phyloP scores from a whole-genome alignment of 2,329 filamentous ascomycete species.

The Xylaria sp. region DNA sequence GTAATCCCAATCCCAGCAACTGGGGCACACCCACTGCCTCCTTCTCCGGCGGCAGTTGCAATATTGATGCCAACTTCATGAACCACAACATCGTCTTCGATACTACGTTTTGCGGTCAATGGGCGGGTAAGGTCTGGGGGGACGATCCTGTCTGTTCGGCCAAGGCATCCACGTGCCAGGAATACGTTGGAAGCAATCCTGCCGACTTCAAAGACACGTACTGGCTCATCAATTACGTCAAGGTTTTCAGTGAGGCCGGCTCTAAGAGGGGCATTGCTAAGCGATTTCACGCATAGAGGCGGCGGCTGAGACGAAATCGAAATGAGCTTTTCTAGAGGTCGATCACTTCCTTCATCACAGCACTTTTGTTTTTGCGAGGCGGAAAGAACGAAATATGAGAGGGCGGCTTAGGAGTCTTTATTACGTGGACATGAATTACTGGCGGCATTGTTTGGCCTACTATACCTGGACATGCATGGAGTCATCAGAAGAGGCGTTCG shows the following conservation, averaged over 20 bases:
- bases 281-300: slow-evolving; percentile 42
- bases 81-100: slow-evolving; percentile 82
- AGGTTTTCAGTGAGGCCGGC: slow-evolving; percentile 62
- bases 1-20: slow-evolving; percentile 69
- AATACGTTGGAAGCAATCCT: slow-evolving; percentile 78
- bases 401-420: slow-evolving; percentile 22
- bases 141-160: slow-evolving; percentile 66
- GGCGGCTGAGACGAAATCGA: slow-evolving; percentile 14
- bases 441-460: slow-evolving; percentile 23
- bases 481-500: slow-evolving; percentile 25
- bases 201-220: slow-evolving; percentile 76
- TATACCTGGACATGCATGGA: slow-evolving; percentile 27
- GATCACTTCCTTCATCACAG: slow-evolving; percentile 12
- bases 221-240: slow-evolving; percentile 80
- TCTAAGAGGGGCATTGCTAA: slow-evolving; percentile 29
- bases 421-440: slow-evolving; percentile 30
- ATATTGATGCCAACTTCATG: slow-evolving; percentile 76
- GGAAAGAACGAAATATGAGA: background rate
- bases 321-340: slow-evolving; percentile 16
- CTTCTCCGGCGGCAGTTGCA: slow-evolving; percentile 75
- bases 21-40: slow-evolving; percentile 77
- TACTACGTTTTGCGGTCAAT: slow-evolving; percentile 88
- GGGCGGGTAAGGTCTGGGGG: slow-evolving; percentile 80
- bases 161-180: slow-evolving; percentile 72
- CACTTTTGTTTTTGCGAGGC: background rate